Conservation (phyloP, 2,329 filamentous ascomycete genomes). For the Fusarium mangiferae region DNA sequence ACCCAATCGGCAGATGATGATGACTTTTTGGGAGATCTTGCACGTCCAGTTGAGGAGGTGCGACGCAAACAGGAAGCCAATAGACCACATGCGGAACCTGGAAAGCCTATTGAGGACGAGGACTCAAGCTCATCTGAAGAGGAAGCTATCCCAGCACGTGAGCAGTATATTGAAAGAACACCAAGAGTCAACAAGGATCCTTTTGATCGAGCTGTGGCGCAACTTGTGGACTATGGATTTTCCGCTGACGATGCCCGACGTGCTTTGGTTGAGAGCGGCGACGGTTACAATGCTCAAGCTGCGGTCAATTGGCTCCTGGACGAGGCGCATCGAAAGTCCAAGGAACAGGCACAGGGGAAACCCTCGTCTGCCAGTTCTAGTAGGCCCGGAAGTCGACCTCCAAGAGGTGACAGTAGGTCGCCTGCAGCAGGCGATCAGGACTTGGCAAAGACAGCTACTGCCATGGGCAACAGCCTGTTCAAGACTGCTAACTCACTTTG, state of each 20-base stretch:
- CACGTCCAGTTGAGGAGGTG: constrained; percentile 72
- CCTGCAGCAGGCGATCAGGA: constrained; percentile 72
- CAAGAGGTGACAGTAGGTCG: constrained; percentile 62
- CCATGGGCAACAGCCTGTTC: constrained; percentile 84
- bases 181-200: constrained; percentile 48
- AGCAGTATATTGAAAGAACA: constrained; percentile 37
- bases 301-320: constrained; percentile 91
- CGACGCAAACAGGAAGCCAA: constrained; percentile 57
- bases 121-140: constrained; percentile 61
- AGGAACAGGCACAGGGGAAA: constrained; percentile 72
- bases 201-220: constrained; percentile 83
- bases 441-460: constrained; percentile 81
- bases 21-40: constrained; percentile 73
- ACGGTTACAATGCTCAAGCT: constrained; percentile 82
- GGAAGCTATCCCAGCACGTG: constrained; percentile 33
- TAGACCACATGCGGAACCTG: constrained; percentile 59
- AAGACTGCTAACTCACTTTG: constrained; percentile 96
- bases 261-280: constrained; percentile 82
- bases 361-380: constrained; percentile 56
- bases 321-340: constrained; percentile 86
- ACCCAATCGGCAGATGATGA: constrained; percentile 61
- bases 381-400: constrained; percentile 29
- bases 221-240: constrained; percentile 96
- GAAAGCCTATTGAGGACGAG: constrained; percentile 65
- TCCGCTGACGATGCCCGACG: constrained; percentile 82